These are phyloP conservation scores for Podila epicladia DNA, from an alignment of 192 early-diverging fungal genomes.

Conservation along the genomic window DNA sequence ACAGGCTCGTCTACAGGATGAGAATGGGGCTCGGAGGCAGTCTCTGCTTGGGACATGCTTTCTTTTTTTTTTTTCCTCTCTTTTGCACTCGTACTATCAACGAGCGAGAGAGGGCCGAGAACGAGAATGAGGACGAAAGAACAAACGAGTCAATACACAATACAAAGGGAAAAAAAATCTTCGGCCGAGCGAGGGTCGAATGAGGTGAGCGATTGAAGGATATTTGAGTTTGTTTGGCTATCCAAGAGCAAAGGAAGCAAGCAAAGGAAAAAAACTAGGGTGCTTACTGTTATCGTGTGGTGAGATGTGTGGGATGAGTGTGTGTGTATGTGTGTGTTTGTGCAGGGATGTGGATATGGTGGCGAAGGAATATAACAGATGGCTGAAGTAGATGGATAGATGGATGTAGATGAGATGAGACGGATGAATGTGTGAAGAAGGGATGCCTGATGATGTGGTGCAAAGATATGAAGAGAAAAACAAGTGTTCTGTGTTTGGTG, in stretches of 20 bases:
- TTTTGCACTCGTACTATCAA: background rate
- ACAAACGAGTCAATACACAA: background rate
- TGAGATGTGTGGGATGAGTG: no score
- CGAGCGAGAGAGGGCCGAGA: background rate
- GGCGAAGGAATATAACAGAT: background rate
- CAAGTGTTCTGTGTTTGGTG: background rate
- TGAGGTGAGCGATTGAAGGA: no score
- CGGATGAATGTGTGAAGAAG: background rate
- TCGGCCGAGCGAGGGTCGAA: background rate
- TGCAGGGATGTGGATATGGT: background rate
- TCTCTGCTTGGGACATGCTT: no score
- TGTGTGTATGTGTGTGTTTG: no score
- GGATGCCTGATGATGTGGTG: background rate
- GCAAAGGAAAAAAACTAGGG: background rate
- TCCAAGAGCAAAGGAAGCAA: background rate
- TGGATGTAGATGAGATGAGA: background rate
- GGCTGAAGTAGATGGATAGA: constrained; percentile 4
- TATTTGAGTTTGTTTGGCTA: background rate
- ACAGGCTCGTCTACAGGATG: background rate
- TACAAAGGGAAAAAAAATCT: background rate
- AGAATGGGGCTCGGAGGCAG: background rate
- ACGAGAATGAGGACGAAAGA: background rate
- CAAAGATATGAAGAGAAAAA: background rate
- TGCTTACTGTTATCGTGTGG: no score
- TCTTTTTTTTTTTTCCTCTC: no score